Conservation (phyloP, 1,284 basidiomycete genomes). For the Irpex rosettiformis region DNA sequence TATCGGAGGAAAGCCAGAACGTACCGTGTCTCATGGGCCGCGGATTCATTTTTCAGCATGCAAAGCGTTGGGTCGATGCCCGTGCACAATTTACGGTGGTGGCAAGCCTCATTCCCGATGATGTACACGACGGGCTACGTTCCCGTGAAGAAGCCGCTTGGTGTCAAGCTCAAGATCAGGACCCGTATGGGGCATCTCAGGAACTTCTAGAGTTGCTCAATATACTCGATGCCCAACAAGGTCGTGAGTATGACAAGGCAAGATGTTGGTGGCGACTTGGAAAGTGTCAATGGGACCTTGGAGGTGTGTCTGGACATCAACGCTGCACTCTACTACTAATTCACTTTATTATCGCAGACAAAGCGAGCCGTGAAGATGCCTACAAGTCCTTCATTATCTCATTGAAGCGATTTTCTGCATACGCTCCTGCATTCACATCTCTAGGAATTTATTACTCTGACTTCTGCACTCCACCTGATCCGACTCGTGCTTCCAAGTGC, state of each 20-base stretch:
- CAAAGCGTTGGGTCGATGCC: slow-evolving; percentile 72
- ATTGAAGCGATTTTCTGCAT: slow-evolving; percentile 74
- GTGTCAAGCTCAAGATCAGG: slow-evolving; percentile 68
- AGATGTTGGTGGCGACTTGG: slow-evolving; percentile 86
- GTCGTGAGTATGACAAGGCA: slow-evolving; percentile 59
- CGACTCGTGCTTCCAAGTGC: slow-evolving; percentile 87
- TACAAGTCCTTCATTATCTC: slow-evolving; percentile 84
- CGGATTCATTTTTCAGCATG: slow-evolving; percentile 70
- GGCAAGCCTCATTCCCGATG: slow-evolving; percentile 41
- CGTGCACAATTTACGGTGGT: slow-evolving; percentile 56
- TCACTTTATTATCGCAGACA: slow-evolving; percentile 25
- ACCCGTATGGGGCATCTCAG: slow-evolving; percentile 48
- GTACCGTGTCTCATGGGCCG: slow-evolving; percentile 69
- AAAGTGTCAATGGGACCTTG: slow-evolving; percentile 72
- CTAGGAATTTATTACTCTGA: slow-evolving; percentile 90
- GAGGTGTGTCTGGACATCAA: slow-evolving; percentile 44
- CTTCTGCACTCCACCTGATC: slow-evolving; percentile 70
- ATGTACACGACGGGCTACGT: slow-evolving; percentile 52
- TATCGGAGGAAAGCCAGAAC: slow-evolving; percentile 62
- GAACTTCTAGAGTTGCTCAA: slow-evolving; percentile 61
- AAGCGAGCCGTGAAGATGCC: slow-evolving; percentile 52
- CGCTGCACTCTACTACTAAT: neutral
- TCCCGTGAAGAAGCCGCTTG: slow-evolving; percentile 85
- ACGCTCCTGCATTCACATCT: slow-evolving; percentile 91
- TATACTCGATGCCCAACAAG: slow-evolving; percentile 50